phyloP scores from a whole-genome alignment of 371 early-diverging fungal genomes.

The Globomyces sp. region DNA sequence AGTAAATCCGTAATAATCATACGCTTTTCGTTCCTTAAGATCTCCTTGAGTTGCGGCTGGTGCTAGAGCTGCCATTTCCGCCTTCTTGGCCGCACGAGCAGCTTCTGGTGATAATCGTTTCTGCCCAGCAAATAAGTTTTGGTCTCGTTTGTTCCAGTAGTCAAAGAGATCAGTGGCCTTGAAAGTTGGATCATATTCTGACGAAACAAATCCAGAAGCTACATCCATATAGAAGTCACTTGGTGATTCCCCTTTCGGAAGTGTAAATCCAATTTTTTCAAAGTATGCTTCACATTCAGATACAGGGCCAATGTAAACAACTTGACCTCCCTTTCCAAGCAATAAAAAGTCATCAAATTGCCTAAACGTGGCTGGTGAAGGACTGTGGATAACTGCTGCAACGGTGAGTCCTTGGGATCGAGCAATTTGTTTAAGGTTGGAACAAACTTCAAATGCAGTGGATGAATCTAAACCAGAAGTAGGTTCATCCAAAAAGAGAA shows the following conservation, averaged over 20 bases:
- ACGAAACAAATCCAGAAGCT: slow-evolving; percentile 21
- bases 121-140: slow-evolving; percentile 1
- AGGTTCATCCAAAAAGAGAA: slow-evolving; percentile 64
- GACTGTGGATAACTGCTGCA: slow-evolving; percentile 72
- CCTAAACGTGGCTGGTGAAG: slow-evolving; percentile 59
- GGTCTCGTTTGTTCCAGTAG: slow-evolving; percentile 16
- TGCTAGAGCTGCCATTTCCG: no score
- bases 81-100: background rate
- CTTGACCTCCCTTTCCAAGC: slow-evolving; percentile 60
- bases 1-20: background rate
- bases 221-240: slow-evolving; percentile 43
- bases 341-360: slow-evolving; percentile 65
- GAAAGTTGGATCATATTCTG: slow-evolving; percentile 15
- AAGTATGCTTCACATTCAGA: slow-evolving; percentile 24
- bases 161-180: slow-evolving; percentile 14
- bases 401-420: slow-evolving; percentile 60
- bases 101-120: background rate
- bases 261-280: slow-evolving; percentile 21
- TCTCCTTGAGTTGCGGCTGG: no score
- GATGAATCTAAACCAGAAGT: slow-evolving; percentile 78
- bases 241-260: slow-evolving; percentile 22
- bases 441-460: slow-evolving; percentile 64
- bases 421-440: slow-evolving; percentile 55
- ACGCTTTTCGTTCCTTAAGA: background rate
- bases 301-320: slow-evolving; percentile 61